Percentiles rank a stretch among this genome's conserved stretches.
phyloP scores from a whole-genome alignment of 164 flowering plant species.

The Chloranthus sessilifolius region DNA sequence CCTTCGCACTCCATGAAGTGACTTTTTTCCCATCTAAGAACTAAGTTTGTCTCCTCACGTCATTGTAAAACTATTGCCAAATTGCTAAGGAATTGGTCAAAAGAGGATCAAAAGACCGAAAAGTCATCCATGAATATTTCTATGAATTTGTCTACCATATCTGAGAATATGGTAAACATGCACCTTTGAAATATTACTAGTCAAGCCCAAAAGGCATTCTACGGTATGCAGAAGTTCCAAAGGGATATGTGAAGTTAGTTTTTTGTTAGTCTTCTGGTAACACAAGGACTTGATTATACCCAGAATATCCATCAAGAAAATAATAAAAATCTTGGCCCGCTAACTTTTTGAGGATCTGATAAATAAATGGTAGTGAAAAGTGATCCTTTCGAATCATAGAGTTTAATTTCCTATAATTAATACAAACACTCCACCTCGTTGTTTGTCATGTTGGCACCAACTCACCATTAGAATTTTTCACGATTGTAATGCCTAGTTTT shows the following conservation, averaged over 20 bases:
- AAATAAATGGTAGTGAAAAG: too few species aligned
- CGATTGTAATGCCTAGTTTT: neutral
- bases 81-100: neutral
- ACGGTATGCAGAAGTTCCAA: too few species aligned
- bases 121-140: conserved; percentile 1
- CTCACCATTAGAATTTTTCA: too few species aligned
- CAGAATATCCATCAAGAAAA: too few species aligned
- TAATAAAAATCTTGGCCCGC: neutral
- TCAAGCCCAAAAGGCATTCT: too few species aligned
- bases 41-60: too few species aligned
- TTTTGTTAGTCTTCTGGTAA: neutral
- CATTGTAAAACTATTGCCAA: too few species aligned
- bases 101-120: neutral
- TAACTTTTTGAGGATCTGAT: neutral
- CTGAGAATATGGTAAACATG: neutral
- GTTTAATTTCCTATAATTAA: neutral
- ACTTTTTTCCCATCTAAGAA: too few species aligned
- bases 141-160: neutral
- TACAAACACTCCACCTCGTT: neutral
- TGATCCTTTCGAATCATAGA: neutral
- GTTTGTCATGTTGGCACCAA: neutral
- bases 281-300: neutral
- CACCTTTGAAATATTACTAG: neutral
- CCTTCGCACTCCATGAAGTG: too few species aligned
- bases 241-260: neutral